Percentiles rank a stretch among this genome's conserved stretches.
Conservation (phyloP, 2,329 filamentous ascomycete genomes). For the Sporothrix protearum region DNA sequence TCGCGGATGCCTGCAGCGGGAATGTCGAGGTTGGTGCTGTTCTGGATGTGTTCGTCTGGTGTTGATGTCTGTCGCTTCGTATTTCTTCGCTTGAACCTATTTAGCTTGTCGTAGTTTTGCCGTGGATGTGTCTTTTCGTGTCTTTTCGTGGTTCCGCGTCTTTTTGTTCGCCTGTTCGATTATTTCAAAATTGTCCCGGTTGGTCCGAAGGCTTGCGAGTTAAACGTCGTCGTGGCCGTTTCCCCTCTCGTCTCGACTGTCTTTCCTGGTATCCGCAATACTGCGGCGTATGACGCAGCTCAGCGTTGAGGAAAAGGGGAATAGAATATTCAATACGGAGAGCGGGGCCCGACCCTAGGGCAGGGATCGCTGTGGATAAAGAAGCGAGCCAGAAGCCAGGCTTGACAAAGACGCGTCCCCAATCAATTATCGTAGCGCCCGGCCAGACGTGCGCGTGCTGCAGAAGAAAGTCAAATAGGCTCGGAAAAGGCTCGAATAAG, state of each 20-base stretch:
- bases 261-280: conserved; percentile 9
- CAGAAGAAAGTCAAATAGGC: background rate
- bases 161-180: background rate
- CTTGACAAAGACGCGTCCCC: background rate
- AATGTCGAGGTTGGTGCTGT: background rate
- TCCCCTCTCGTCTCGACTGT: background rate
- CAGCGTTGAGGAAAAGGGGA: conserved; percentile 2
- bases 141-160: background rate
- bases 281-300: conserved; percentile 12
- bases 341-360: conserved; percentile 1
- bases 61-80: background rate
- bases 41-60: background rate
- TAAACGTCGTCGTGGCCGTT: background rate
- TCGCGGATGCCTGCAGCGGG: conserved; percentile 4
- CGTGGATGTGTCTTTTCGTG: background rate
- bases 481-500: background rate
- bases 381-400: too few species aligned
- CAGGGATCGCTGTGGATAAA: background rate
- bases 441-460: background rate
- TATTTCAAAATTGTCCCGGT: background rate
- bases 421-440: conserved; percentile 8
- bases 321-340: background rate
- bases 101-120: background rate
- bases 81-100: too few species aligned
- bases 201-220: background rate